Base-by-base conservation (phyloP, 1,284 basidiomycete genomes). In the Porodaedalea pini region DNA sequence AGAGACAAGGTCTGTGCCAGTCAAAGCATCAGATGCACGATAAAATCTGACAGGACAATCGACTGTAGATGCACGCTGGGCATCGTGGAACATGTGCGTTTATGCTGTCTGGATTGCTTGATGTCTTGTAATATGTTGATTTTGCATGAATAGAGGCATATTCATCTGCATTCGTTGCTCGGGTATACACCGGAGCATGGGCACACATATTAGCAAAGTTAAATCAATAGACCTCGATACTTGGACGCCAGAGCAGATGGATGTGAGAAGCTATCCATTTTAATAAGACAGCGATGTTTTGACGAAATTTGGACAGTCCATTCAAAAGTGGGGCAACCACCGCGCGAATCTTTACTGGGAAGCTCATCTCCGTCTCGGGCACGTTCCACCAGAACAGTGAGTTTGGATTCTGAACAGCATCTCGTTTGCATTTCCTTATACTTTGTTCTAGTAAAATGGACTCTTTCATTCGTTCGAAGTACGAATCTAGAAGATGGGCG, bases 231-330 rank as follows among this genome's bases (percentile, higher is more conserved):
- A 99, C 75, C 85, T 99, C 44, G 96, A 99, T 67, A 87, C 92
- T 19, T 99, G 96, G 96, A 97, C 93, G 3, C 92, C 93, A 1
- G 95, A 98, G 67, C 96, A 99, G 76, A 96, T 99, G 89, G 86
- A 88, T 70, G 93, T 92, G 65, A 64, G 86, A 74, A 41, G 4
- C 17, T 31, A 21, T 41, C 32, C 19, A 25, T 23, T 47, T 29
- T 45, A 52, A 51, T 25, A 62, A 64, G 21, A 23, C 19, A 40
- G 37, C 25, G 27, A 39, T 11, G 48, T 15, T 36, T 37, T 8
- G 7, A 39, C 57, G 32, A 31, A 47, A 10, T 23, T 29, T 47
- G 40, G 8, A 29, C 39, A 94, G 87, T 87, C 83, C 2, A 86
- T 98, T 56, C 85, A 91, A 70, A 92, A 90, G 70, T 99, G 97